A percentile compares a stretch with the other conserved stretches of the same genome.
phyloP scores from a whole-genome alignment of 2,329 filamentous ascomycete genomes.

The Neoarthrinium moseri region DNA sequence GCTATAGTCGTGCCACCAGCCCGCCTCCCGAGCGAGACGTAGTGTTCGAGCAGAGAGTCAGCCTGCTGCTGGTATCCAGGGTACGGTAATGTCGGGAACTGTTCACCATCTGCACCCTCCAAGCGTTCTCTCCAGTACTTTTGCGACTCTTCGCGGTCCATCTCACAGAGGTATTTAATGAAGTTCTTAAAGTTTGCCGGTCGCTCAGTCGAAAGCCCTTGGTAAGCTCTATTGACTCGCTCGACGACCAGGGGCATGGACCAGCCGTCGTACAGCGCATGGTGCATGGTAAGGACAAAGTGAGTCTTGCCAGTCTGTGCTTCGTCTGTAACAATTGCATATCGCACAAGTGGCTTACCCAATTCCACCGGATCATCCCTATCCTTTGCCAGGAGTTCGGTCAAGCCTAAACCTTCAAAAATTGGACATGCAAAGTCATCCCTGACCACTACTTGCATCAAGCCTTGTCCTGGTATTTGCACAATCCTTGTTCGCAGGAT shows the following conservation, averaged over 20 bases:
- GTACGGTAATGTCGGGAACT: constrained; percentile 48
- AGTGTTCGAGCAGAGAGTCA: constrained; percentile 52
- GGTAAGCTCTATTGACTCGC: constrained; percentile 44
- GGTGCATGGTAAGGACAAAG: constrained; percentile 56
- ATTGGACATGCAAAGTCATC: constrained; percentile 32
- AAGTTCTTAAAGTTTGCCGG: constrained; percentile 47
- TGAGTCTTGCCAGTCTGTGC: constrained; percentile 28
- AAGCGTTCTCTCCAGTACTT: constrained; percentile 47
- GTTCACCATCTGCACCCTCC: constrained; percentile 39
- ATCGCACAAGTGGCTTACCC: constrained; percentile 44
- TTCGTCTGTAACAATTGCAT: constrained; percentile 36
- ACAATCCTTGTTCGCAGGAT: constrained; percentile 51
- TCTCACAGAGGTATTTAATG: constrained; percentile 42
- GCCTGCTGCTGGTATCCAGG: constrained; percentile 47
- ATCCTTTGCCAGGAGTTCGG: constrained; percentile 39
- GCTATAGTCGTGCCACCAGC: constrained; percentile 48
- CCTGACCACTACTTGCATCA: constrained; percentile 46
- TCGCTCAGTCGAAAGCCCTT: constrained; percentile 28
- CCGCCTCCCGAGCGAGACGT: constrained; percentile 36
- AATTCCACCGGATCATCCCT: constrained; percentile 40
- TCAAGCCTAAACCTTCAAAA: constrained; percentile 31
- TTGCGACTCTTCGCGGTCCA: constrained; percentile 39
- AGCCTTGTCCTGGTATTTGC: constrained; percentile 39
- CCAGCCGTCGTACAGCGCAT: constrained; percentile 58
- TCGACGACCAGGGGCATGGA: constrained; percentile 50